Percentiles rank a stretch among this genome's conserved stretches.
phyloP scores from a whole-genome alignment of 2,329 filamentous ascomycete genomes.

The Fusarium sp. region DNA sequence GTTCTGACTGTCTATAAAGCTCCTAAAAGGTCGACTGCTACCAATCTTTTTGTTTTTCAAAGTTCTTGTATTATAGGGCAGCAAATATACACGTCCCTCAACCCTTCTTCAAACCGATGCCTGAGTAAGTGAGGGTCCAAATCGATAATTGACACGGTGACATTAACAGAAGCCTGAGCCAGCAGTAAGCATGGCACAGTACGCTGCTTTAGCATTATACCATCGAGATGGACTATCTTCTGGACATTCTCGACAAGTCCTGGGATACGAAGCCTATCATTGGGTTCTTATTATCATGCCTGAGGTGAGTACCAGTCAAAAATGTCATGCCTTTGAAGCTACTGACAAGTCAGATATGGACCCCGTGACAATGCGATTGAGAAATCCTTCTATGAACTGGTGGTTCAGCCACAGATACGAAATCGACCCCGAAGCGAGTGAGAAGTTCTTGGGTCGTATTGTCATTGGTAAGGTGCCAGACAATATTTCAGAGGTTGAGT shows the following conservation, averaged over 20 bases:
- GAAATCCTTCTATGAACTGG: constrained; percentile 49
- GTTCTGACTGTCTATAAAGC: too few relatives aligned
- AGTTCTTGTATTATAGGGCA: too few relatives aligned
- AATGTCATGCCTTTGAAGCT: constrained; percentile 42
- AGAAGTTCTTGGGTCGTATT: constrained; percentile 44
- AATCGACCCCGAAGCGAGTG: constrained; percentile 21
- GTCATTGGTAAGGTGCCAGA: constrained; percentile 42
- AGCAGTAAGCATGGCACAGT: constrained; percentile 16
- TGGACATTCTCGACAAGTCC: constrained; percentile 33
- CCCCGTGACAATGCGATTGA: constrained; percentile 45
- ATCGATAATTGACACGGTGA: too few relatives aligned
- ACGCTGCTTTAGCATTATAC: constrained; percentile 43
- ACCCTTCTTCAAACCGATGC: too few relatives aligned
- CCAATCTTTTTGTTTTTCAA: too few relatives aligned
- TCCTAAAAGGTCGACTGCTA: too few relatives aligned
- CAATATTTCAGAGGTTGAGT: constrained; percentile 21
- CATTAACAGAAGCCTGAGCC: too few relatives aligned
- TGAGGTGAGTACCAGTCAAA: not conserved
- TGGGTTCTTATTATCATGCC: constrained; percentile 46
- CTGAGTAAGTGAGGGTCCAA: too few relatives aligned
- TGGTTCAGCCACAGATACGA: constrained; percentile 37
- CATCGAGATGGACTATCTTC: constrained; percentile 44
- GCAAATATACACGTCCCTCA: too few relatives aligned
- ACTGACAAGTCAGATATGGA: constrained; percentile 47
- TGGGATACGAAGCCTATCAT: constrained; percentile 47